Base-by-base conservation (phyloP, 2,329 filamentous ascomycete species). In the Alternaria novae-zelandiae region DNA sequence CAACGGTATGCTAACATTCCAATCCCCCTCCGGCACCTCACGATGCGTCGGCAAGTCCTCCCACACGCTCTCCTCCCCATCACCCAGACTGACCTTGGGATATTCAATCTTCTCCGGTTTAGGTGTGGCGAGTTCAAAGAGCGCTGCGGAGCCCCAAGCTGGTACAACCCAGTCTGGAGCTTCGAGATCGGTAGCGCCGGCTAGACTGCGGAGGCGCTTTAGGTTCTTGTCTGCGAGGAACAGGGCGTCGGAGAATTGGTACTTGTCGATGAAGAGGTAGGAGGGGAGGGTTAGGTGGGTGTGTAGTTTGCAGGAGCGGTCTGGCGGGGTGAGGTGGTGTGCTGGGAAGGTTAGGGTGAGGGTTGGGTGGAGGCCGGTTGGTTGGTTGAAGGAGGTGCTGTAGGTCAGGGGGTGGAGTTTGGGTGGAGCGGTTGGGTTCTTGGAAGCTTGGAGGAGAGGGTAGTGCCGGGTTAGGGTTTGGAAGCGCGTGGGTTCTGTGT, bases 401-500 rank as follows among this genome's bases (percentile, higher is more conserved):
- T 93, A 96, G 55, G 81, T 85, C 75, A 92, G 93, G 12, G 82
- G 66, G n/a, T 70, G 51, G 28, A 54, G 57, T 78, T 59, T 67
- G 56, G 54, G 73, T 67, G 25, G 81, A 36, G 61, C 25, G n/a
- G 60, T 53, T 47, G 61, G 13, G 47, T 54, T 60, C 6, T 57
- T 17, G 0, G 65, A 61, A 13, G 60, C 26, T 4, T 53, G 32
- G 23, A 70, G 78, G 13, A 87, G 81, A 12, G 86, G 83, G 70
- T 91, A 88, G 79, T 97, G 94, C 0, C 94, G 89, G 69, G 97
- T 96, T 23, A 91, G 89, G 70, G 97, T 96, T 46, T 91, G 89
- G 82, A 98, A 97, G 49, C 95, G 83, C 0, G 92, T 91, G 2
- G 91, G 86, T 43, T 91, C 91, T 87, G 68, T 64, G 10, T 13